phyloP scores from a whole-genome alignment of 371 early-diverging fungal genomes.

The Mortierella sp. region DNA sequence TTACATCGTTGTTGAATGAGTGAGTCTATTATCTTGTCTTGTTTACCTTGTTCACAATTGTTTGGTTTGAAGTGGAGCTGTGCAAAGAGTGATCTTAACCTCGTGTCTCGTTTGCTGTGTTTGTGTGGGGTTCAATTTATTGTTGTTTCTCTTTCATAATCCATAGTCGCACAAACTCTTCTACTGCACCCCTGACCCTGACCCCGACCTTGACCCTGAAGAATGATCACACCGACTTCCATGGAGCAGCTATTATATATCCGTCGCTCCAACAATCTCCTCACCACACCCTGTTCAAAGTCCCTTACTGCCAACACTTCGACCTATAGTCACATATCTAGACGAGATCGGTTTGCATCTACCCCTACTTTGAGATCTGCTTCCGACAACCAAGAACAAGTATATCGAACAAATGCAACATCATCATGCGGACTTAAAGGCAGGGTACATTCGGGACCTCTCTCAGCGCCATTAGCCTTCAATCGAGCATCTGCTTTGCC shows the following conservation, averaged over 20 bases:
- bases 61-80: too few species aligned
- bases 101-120: not conserved
- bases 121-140: not conserved
- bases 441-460: not conserved
- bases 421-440: not conserved
- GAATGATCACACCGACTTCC: constrained; percentile 27
- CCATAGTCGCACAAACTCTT: not conserved
- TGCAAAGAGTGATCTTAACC: not conserved
- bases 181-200: not conserved
- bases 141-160: not conserved
- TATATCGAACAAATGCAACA: not conserved
- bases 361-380: not conserved
- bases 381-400: not conserved
- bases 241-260: constrained; percentile 6
- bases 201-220: not conserved
- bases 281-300: not conserved
- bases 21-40: too few species aligned
- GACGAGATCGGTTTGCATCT: not conserved
- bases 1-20: not conserved
- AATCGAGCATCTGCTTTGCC: not conserved
- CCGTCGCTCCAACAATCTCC: not conserved
- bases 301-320: not conserved
- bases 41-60: too few species aligned
- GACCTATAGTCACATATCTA: not conserved
- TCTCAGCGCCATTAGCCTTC: not conserved